phyloP scores from a whole-genome alignment of 768 basidiomycete species.

The Pulveroboletus sp. region DNA sequence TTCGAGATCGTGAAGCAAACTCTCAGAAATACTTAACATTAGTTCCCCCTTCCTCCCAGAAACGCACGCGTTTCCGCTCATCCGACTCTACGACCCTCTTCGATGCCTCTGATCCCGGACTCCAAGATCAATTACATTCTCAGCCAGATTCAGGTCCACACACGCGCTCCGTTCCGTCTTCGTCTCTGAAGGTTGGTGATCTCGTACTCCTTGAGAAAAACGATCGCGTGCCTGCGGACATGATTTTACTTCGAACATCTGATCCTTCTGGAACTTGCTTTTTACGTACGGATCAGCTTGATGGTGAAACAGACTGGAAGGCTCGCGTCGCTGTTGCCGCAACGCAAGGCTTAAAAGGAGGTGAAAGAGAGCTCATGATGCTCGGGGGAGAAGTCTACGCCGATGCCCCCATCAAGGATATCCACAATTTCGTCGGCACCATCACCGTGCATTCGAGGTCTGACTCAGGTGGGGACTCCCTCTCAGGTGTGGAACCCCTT shows the following conservation, averaged over 20 bases:
- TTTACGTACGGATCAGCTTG: slow-evolving; percentile 95
- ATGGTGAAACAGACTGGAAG: slow-evolving; percentile 99
- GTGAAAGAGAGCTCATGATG: slow-evolving; percentile 47
- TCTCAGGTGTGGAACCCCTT: slow-evolving; percentile 68
- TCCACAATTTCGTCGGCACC: slow-evolving; percentile 92
- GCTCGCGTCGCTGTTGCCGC: slow-evolving; percentile 71
- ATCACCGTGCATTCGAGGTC: slow-evolving; percentile 61
- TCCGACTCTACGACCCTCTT: slow-evolving; percentile 18
- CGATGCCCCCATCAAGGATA: slow-evolving; percentile 94
- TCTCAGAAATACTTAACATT: slow-evolving; percentile 86
- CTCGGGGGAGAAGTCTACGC: slow-evolving; percentile 92
- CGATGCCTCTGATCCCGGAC: slow-evolving; percentile 19
- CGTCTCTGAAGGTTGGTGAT: slow-evolving; percentile 85
- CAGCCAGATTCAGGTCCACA: slow-evolving; percentile 39
- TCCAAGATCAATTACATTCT: slow-evolving; percentile 6
- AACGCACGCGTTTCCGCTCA: slow-evolving; percentile 10
- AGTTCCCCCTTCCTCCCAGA: slow-evolving; percentile 45
- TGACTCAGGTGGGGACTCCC: slow-evolving; percentile 20
- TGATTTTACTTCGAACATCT: slow-evolving; percentile 82
- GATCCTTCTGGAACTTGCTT: slow-evolving; percentile 93
- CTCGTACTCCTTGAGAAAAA: slow-evolving; percentile 93
- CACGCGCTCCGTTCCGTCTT: slow-evolving; percentile 81
- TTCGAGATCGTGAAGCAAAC: slow-evolving; percentile 92
- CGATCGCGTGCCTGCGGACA: slow-evolving; percentile 92
- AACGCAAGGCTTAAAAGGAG: slow-evolving; percentile 20